Conservation (phyloP, 345 rosid genomes). For the Ceriops tagal region DNA sequence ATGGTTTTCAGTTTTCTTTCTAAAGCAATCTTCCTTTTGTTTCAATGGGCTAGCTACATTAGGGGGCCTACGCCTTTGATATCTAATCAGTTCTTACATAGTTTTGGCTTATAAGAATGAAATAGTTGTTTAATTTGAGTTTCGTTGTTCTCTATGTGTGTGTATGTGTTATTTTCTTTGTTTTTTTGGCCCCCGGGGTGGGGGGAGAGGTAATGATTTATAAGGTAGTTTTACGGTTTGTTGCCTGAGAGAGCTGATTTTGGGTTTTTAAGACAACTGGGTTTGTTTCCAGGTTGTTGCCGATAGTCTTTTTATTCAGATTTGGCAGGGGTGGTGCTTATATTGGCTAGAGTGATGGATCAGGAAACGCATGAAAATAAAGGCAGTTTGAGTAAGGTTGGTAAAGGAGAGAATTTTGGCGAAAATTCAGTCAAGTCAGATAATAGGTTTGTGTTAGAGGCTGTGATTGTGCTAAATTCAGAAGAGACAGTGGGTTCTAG, state of each 20-base stretch:
- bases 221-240: too few species aligned
- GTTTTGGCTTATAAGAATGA: too few species aligned
- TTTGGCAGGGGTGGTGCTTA: constrained; percentile 14
- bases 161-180: too few species aligned
- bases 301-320: background rate
- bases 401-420: background rate
- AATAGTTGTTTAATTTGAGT: too few species aligned
- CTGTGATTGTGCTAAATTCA: constrained; percentile 2
- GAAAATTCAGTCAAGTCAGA: constrained; percentile 3
- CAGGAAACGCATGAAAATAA: constrained; percentile 8
- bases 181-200: too few species aligned
- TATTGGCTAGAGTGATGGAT: constrained; percentile 35
- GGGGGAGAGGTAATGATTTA: too few species aligned
- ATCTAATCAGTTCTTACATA: too few species aligned
- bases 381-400: background rate
- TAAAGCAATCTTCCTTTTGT: background rate
- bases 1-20: constrained; percentile 1
- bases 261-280: background rate
- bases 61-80: background rate
- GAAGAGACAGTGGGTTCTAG: background rate
- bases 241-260: too few species aligned
- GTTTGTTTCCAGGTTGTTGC: background rate
- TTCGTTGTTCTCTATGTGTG: too few species aligned
- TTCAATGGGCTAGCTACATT: background rate
- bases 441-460: background rate